Conservation (phyloP, 2,329 filamentous ascomycete species). For the Lithohypha guttulata region DNA sequence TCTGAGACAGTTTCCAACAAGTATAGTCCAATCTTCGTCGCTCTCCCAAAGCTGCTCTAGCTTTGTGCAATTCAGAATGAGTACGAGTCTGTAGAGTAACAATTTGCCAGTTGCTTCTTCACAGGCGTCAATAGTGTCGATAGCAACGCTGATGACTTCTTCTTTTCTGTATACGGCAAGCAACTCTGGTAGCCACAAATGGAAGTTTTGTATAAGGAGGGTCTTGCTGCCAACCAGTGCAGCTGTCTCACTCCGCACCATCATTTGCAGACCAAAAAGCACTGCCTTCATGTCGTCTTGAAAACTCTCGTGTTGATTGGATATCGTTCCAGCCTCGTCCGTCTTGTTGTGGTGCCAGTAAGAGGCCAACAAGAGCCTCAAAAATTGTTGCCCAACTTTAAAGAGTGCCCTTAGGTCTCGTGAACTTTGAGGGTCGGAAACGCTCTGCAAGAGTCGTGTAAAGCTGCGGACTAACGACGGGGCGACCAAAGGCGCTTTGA, state of each 20-base stretch:
- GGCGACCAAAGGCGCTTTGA: conserved; percentile 88
- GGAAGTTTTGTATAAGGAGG: conserved; percentile 87
- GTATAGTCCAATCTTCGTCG: conserved; percentile 60
- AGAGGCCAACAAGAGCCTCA: conserved; percentile 85
- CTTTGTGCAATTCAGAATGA: conserved; percentile 84
- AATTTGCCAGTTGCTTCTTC: conserved; percentile 79
- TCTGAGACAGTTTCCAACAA: conserved; percentile 70
- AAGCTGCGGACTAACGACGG: conserved; percentile 81
- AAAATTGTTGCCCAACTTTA: conserved; percentile 84
- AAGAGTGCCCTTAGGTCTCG: conserved; percentile 80
- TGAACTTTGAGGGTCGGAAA: conserved; percentile 71
- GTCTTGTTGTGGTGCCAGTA: conserved; percentile 78
- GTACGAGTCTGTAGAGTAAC: conserved; percentile 77
- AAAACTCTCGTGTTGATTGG: conserved; percentile 46
- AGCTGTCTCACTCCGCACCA: conserved; percentile 81
- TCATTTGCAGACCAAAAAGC: conserved; percentile 76
- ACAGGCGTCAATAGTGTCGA: conserved; percentile 90
- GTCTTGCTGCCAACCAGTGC: conserved; percentile 90
- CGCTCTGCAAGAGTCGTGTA: conserved; percentile 68
- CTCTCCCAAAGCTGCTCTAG: conserved; percentile 64
- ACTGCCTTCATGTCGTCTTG: conserved; percentile 73
- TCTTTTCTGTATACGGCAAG: conserved; percentile 62
- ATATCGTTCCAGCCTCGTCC: conserved; percentile 42
- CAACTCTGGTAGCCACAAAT: conserved; percentile 93
- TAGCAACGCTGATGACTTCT: conserved; percentile 82